These are phyloP conservation scores for Adenanthera pavonina DNA, from an alignment of 306 rosid species.

Conservation along the genomic window DNA sequence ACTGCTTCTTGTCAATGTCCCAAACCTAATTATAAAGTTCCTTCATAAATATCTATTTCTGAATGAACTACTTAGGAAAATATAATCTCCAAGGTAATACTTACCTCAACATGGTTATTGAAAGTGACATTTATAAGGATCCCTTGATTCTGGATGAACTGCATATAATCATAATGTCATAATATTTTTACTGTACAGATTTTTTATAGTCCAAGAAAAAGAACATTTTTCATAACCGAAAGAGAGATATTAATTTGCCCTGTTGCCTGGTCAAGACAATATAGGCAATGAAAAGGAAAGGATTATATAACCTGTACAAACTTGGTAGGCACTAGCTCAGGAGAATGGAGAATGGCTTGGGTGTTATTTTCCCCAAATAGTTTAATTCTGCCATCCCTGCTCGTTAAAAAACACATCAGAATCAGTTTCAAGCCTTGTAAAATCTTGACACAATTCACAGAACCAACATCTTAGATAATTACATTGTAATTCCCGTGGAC, in stretches of 20 bases:
- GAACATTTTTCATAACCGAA: slow-evolving; percentile 8
- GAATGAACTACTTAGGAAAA: slow-evolving; percentile 16
- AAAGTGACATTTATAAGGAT: slow-evolving; percentile 65
- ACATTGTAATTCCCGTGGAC: slow-evolving; percentile 1
- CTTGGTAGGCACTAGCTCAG: slow-evolving; percentile 67
- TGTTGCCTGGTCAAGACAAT: not conserved
- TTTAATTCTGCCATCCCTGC: slow-evolving; percentile 86
- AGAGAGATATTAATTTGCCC: slow-evolving; percentile 12
- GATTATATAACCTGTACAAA: slow-evolving; percentile 66
- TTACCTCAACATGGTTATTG: slow-evolving; percentile 80
- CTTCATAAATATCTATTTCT: slow-evolving; percentile 26
- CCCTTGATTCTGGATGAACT: slow-evolving; percentile 80
- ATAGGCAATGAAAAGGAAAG: not conserved
- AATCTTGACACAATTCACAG: not conserved
- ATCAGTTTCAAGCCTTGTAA: slow-evolving; percentile 1
- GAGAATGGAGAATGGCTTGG: slow-evolving; percentile 73
- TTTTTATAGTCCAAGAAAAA: slow-evolving; percentile 14
- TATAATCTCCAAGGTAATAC: slow-evolving; percentile 31
- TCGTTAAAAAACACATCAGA: not conserved
- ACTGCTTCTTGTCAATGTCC: slow-evolving; percentile 70
- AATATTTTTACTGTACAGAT: slow-evolving; percentile 17
- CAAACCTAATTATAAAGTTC: slow-evolving; percentile 67
- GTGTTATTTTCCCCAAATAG: slow-evolving; percentile 78
- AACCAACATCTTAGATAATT: not conserved
- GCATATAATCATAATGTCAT: slow-evolving; percentile 36